Percentiles rank a stretch among this genome's conserved stretches.
These are phyloP conservation scores for Haplosporangium sp. DNA, from an alignment of 371 early-diverging fungal genomes.

Conservation along the genomic window DNA sequence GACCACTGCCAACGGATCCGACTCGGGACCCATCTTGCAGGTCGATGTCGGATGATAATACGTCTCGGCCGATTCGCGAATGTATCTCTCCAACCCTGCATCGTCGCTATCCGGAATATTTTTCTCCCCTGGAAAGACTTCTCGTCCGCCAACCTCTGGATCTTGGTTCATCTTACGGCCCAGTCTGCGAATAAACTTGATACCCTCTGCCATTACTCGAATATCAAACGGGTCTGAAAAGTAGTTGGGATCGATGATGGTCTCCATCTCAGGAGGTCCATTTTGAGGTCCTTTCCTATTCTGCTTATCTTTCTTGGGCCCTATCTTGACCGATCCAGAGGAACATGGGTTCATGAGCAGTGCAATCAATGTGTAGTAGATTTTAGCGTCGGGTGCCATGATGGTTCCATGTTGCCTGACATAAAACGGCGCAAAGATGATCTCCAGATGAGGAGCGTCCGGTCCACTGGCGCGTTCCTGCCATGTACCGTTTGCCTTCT, in stretches of 20 bases:
- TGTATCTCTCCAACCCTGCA: constrained; percentile 20
- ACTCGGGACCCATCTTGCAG: constrained; percentile 54
- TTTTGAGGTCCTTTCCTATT: not conserved
- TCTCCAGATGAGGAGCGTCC: constrained; percentile 42
- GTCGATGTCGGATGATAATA: constrained; percentile 38
- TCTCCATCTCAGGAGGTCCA: constrained; percentile 8
- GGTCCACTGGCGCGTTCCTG: constrained; percentile 51
- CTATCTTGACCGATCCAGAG: constrained; percentile 27
- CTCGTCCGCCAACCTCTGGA: constrained; percentile 28
- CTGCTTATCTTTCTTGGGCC: constrained; percentile 7
- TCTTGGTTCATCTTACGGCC: constrained; percentile 30
- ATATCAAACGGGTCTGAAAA: constrained; percentile 36
- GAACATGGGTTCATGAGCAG: constrained; percentile 43
- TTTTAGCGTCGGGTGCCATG: constrained; percentile 25
- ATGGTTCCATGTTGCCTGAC: constrained; percentile 19
- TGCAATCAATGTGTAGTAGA: constrained; percentile 32
- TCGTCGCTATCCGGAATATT: constrained; percentile 37
- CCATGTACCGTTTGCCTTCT: constrained; percentile 49
- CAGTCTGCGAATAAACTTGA: constrained; percentile 26
- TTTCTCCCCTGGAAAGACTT: constrained; percentile 27
- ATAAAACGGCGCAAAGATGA: constrained; percentile 29
- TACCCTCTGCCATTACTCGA: constrained; percentile 29
- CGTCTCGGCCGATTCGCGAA: constrained; percentile 11
- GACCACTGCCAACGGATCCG: constrained; percentile 52
- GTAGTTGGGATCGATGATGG: constrained; percentile 37